These are phyloP conservation scores for Rhododendron griersonianum DNA, from an alignment of 148 eudicot species.

Conservation along the genomic window DNA sequence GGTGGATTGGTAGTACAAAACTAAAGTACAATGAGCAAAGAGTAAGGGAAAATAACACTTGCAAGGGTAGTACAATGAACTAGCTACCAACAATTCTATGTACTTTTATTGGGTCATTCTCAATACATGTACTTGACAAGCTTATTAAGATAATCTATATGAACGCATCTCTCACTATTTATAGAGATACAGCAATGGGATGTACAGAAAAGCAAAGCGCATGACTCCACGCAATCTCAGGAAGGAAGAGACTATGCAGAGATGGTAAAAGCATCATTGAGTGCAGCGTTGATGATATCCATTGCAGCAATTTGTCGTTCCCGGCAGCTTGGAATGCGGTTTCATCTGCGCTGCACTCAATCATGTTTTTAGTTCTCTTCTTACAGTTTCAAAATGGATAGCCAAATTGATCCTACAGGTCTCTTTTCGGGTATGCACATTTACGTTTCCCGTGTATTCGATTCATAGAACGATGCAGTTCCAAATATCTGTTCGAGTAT, in stretches of 20 bases:
- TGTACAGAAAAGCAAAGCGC: background rate
- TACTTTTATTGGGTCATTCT: background rate
- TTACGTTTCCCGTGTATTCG: background rate
- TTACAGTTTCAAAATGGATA: background rate
- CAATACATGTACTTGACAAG: background rate
- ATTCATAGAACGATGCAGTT: background rate
- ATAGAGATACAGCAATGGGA: background rate
- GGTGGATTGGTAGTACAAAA: background rate
- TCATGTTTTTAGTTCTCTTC: background rate
- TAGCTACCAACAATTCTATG: background rate
- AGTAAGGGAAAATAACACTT: background rate
- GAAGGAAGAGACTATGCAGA: background rate
- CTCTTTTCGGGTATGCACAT: background rate
- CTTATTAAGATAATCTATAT: background rate
- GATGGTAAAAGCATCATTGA: constrained; percentile 51
- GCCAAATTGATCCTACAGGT: background rate
- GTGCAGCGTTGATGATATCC: constrained; percentile 68
- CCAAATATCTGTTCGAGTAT: background rate
- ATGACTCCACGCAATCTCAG: background rate
- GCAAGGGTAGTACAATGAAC: background rate
- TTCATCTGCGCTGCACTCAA: constrained; percentile 41
- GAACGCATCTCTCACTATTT: background rate
- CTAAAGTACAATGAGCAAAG: background rate
- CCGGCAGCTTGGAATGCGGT: background rate
- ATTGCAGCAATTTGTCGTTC: background rate